Evolutionary conservation across 768 basidiomycete genomes (phyloP).

Genomic region (Rhizopogon roseolus): DNA sequence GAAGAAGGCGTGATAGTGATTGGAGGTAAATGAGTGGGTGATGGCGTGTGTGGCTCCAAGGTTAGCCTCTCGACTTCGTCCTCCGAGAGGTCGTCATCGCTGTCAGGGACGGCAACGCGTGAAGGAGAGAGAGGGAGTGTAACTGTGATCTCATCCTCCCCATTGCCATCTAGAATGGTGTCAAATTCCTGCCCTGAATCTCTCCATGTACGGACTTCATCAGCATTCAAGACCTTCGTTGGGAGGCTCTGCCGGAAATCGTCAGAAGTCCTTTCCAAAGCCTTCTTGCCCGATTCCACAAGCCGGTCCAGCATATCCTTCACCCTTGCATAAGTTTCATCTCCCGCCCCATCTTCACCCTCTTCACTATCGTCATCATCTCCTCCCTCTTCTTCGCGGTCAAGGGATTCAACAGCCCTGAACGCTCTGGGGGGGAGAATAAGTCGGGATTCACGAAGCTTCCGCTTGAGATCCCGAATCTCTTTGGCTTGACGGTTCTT

Average conservation of each 20-base stretch:
- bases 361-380: conserved; percentile 43
- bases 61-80: conserved; percentile 26
- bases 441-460: conserved; percentile 76
- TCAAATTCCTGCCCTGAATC: conserved; percentile 25
- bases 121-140: conserved; percentile 9
- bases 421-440: conserved; percentile 66
- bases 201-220: conserved; percentile 64
- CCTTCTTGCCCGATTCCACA: conserved; percentile 51
- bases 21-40: conserved; percentile 27
- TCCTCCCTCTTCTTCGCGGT: conserved; percentile 36
- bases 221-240: conserved; percentile 68
- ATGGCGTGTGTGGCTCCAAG: conserved; percentile 11
- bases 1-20: conserved; percentile 39
- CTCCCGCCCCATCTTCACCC: conserved; percentile 35
- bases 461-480: conserved; percentile 79
- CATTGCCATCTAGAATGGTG: conserved; percentile 6
- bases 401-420: conserved; percentile 48
- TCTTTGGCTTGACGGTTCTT: conserved; percentile 81
- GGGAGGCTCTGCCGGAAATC: conserved; percentile 47
- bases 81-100: conserved; percentile 8
- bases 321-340: conserved; percentile 60
- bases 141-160: conserved; percentile 18
- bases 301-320: conserved; percentile 60
- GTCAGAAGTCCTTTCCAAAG: conserved; percentile 52
- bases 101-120: conserved; percentile 15